These are phyloP conservation scores for Furculomyces boomerangus DNA, from an alignment of 371 early-diverging fungal species.

Conservation along the genomic window DNA sequence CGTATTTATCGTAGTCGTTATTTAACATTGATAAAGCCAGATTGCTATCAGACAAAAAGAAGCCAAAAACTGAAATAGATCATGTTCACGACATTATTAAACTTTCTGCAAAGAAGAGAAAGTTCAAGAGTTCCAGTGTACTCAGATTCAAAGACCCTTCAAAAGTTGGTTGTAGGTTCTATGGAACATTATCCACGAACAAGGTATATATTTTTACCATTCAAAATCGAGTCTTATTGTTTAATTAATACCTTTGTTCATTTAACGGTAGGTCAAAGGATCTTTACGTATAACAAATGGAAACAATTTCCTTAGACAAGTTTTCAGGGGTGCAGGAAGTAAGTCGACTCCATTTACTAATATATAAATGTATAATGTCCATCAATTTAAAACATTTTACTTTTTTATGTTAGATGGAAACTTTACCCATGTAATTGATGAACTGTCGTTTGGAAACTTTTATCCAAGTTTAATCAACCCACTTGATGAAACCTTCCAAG, in stretches of 20 bases:
- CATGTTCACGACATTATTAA: conserved; percentile 18
- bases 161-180: conserved; percentile 49
- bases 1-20: not conserved
- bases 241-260: too few species aligned
- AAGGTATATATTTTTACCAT: conserved; percentile 18
- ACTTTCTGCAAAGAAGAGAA: conserved; percentile 3
- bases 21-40: not conserved
- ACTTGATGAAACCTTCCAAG: conserved; percentile 57
- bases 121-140: not conserved
- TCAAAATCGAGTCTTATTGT: too few species aligned
- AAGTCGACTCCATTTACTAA: too few species aligned
- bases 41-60: not conserved
- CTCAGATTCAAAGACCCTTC: not conserved
- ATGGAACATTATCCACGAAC: conserved; percentile 52
- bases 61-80: conserved; percentile 1
- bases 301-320: not conserved
- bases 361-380: too few species aligned
- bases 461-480: conserved; percentile 78
- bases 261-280: conserved; percentile 44
- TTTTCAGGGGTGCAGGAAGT: too few species aligned
- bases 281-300: conserved; percentile 82
- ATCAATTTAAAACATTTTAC: too few species aligned
- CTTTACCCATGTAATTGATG: conserved; percentile 83
- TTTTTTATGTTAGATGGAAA: conserved; percentile 33
- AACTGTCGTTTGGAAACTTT: conserved; percentile 67